Evolutionary conservation across 495 filamentous ascomycete genomes (phyloP), one percentile per base, ranked within the genome.

Genomic region (Cetradonia linearis): DNA sequence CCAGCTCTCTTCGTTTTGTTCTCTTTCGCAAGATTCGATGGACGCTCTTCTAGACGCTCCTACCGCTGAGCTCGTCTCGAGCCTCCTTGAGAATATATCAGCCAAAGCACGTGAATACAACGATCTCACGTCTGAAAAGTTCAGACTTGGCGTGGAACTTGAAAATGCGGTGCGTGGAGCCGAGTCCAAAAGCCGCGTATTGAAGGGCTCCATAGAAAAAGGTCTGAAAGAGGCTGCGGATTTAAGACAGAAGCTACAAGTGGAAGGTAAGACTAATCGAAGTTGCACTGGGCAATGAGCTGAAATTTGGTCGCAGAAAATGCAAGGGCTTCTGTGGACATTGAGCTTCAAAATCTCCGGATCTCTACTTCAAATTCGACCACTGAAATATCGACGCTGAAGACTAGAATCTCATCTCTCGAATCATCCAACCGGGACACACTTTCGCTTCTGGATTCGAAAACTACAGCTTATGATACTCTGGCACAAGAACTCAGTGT

Each of bases 371-470:
- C 84, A 1, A 82, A 80, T 25, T 90, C 87, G 14, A 79, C 82
- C 50, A 87, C 91, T 42, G 90, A 96, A 69, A 80, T 85, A 47
- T 81, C 85, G 60, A 79, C 81, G 13, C 76, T 96, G 6, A 84
- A 87, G 57, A 79, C 85, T 37, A 88, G 92, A 53, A 89, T 97
- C 63, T 69, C 84, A 4, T 86, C 89, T 3, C 80, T 99, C 0
- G 93, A 99, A 70, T 83, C 86, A 11, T 92, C 91, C 23, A 96
- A 96, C 65, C 82, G 92, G 47, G 91, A 96, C 63, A 91, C 88
- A 5, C 72, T 96, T 2, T 84, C 86, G 16, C 80, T 96, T 18
- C 82, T 96, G 33, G 93, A 97, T 65, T 85, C 89, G 13, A 96
- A 96, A 69, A 86, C 87, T 33, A 81, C 81, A 1, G 87, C 89